phyloP scores from a whole-genome alignment of 1,139 yeast species.

The Geotrichum klebahnii region DNA sequence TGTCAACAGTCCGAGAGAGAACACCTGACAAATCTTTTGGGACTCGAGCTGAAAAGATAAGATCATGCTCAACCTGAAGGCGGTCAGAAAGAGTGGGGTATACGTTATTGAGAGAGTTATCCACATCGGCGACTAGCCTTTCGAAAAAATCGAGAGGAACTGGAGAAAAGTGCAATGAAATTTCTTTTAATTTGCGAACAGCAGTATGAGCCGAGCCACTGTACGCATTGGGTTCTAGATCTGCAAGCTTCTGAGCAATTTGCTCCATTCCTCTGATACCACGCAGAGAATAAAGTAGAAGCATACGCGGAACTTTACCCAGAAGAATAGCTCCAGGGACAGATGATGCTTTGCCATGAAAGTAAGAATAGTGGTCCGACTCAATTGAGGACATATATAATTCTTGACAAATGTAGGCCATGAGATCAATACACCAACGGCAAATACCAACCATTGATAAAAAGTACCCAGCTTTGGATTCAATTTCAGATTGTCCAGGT shows the following conservation, averaged over 20 bases:
- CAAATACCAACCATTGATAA: conserved; percentile 64
- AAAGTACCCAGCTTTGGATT: conserved; percentile 54
- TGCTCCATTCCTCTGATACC: conserved; percentile 64
- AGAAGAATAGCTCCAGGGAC: conserved; percentile 40
- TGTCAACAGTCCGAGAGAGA: conserved; percentile 38
- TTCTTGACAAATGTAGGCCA: conserved; percentile 66
- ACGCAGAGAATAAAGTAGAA: conserved; percentile 64
- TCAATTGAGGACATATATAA: conserved; percentile 39
- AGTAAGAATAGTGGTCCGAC: conserved; percentile 17
- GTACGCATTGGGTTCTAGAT: conserved; percentile 28
- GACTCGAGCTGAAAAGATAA: conserved; percentile 60
- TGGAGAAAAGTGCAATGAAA: conserved; percentile 50
- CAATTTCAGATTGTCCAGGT: conserved; percentile 44
- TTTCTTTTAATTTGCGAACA: conserved; percentile 45
- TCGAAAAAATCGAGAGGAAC: conserved; percentile 60
- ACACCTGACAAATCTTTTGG: conserved; percentile 47
- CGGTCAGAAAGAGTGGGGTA: conserved; percentile 26
- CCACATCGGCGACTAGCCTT: conserved; percentile 54
- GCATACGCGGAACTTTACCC: conserved; percentile 66
- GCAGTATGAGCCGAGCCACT: conserved; percentile 31
- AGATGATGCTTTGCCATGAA: conserved; percentile 24
- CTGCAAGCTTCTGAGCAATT: conserved; percentile 41
- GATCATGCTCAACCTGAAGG: conserved; percentile 55
- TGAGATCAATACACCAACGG: conserved; percentile 74
- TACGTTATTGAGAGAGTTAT: conserved; percentile 39